Evolutionary conservation across 2,329 filamentous ascomycete genomes (phyloP).

Genomic region (Beauveria sp.): DNA sequence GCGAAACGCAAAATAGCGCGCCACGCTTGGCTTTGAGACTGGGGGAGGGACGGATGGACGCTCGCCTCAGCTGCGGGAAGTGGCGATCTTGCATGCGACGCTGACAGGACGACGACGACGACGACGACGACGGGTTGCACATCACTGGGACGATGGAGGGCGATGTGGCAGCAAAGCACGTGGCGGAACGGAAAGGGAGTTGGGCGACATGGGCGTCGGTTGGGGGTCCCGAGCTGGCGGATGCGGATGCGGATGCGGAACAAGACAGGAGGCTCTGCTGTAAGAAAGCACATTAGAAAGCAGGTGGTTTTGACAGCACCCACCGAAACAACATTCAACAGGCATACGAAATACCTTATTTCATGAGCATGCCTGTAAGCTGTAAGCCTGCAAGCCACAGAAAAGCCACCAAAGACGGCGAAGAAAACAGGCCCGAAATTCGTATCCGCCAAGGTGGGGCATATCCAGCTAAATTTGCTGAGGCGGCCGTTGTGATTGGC

Average conservation of each 20-base stretch:
- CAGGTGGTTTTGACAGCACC: background rate
- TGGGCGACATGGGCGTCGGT: background rate
- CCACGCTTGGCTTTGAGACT: background rate
- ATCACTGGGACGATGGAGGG: background rate
- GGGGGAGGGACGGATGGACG: background rate
- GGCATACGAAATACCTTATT: too few relatives aligned
- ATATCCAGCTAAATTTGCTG: conserved; percentile 11
- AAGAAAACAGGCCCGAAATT: background rate
- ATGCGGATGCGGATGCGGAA: background rate
- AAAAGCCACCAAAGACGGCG: background rate
- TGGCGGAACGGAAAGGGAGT: background rate
- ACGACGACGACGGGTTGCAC: too few relatives aligned
- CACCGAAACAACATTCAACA: background rate
- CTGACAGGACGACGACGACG: too few relatives aligned
- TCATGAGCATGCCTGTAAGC: too few relatives aligned
- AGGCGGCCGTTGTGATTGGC: conserved; percentile 14
- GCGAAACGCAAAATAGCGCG: background rate
- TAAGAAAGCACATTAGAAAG: too few relatives aligned
- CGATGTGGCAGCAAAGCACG: background rate
- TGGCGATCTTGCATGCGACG: background rate
- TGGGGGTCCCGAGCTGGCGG: background rate
- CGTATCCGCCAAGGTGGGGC: background rate
- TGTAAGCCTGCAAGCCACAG: background rate
- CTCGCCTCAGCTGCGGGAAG: background rate
- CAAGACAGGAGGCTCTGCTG: too few relatives aligned